Evolutionary conservation across 163 green algal genomes (phyloP).

Genomic region (Trebouxiophyceae sp.): DNA sequence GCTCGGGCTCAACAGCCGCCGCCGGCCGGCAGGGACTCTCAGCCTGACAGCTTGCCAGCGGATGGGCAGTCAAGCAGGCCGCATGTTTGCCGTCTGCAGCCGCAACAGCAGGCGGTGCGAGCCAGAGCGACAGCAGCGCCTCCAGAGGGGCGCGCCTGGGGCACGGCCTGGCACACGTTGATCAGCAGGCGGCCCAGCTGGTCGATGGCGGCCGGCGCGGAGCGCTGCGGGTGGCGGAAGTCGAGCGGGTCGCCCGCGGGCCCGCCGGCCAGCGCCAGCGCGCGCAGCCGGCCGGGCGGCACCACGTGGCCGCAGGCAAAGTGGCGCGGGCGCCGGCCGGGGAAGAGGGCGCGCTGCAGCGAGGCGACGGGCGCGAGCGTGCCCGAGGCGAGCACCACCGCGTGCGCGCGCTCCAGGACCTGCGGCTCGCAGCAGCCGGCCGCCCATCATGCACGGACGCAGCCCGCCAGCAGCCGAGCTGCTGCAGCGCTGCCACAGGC

Average conservation of each 20-base stretch:
- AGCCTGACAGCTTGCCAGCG: too few relatives aligned
- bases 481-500: too few relatives aligned
- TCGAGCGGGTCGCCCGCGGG: constrained; percentile 68
- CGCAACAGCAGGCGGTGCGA: too few relatives aligned
- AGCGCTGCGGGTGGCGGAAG: constrained; percentile 49
- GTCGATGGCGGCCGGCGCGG: constrained; percentile 37
- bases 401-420: constrained; percentile 48
- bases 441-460: too few relatives aligned
- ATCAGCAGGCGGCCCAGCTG: constrained; percentile 77
- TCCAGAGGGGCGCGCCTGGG: too few relatives aligned
- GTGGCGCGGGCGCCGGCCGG: constrained; percentile 36
- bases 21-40: too few relatives aligned
- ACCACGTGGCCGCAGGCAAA: constrained; percentile 94
- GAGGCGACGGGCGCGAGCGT: constrained; percentile 77
- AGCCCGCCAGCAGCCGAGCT: too few relatives aligned
- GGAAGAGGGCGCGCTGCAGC: constrained; percentile 74
- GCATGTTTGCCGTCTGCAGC: too few relatives aligned
- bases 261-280: constrained; percentile 48
- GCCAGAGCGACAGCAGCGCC: too few relatives aligned
- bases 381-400: constrained; percentile 87
- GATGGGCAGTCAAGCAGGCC: too few relatives aligned
- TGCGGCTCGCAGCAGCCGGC: too few relatives aligned
- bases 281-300: constrained; percentile 8
- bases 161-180: constrained; percentile 67
- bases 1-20: too few relatives aligned